phyloP scores from a whole-genome alignment of 176 grass and related monocot species.

The Cocos nucifera region DNA sequence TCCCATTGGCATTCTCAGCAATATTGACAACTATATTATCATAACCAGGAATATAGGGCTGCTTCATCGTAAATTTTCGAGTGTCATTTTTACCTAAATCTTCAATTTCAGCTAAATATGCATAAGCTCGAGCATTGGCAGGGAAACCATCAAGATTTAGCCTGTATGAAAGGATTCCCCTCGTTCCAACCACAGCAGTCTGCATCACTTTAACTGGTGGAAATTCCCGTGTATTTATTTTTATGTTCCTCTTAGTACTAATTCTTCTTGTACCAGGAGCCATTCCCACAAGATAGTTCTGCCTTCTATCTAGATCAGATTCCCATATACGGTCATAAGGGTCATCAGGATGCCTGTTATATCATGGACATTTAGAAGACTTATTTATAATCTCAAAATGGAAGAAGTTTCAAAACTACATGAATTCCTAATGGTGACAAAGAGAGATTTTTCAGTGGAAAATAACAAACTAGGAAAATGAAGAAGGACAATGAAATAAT shows the following conservation, averaged over 20 bases:
- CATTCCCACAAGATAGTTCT: constrained; percentile 10
- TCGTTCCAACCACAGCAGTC: constrained; percentile 6
- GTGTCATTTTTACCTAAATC: constrained; percentile 8
- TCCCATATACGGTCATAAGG: constrained; percentile 12
- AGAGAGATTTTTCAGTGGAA: too few relatives aligned
- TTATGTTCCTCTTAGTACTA: constrained; percentile 4
- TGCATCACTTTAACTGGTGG: constrained; percentile 6
- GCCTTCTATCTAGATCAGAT: constrained; percentile 7
- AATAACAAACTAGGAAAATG: too few relatives aligned
- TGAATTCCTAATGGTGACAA: too few relatives aligned
- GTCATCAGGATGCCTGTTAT: constrained; percentile 2
- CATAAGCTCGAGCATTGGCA: constrained; percentile 8
- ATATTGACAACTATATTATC: constrained; percentile 6
- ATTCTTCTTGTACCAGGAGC: constrained; percentile 4
- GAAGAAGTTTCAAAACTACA: too few relatives aligned
- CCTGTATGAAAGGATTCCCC: constrained; percentile 8
- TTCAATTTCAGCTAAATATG: constrained; percentile 9
- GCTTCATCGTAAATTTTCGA: constrained; percentile 1
- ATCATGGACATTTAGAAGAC: neutral
- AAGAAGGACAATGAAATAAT: too few relatives aligned
- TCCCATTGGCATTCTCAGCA: constrained; percentile 5
- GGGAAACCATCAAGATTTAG: constrained; percentile 6
- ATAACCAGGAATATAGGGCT: constrained; percentile 1
- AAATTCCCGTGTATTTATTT: neutral
- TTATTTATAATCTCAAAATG: too few relatives aligned